Conservation (phyloP, 2,329 filamentous ascomycete species). For the Aspergillus nomiae region DNA sequence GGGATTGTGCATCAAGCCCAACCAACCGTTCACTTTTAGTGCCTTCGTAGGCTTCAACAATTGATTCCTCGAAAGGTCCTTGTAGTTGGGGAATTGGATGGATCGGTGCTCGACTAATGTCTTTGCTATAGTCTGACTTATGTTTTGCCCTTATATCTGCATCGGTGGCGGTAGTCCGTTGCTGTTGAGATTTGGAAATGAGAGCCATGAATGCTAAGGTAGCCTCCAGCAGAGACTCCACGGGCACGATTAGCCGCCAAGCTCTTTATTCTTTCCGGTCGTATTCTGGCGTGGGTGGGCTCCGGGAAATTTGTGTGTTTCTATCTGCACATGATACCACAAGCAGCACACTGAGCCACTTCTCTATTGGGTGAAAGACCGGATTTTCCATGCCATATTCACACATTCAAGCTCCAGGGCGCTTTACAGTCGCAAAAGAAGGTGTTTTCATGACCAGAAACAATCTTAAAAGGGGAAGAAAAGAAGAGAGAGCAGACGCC, state of each 20-base stretch:
- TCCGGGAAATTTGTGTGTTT: neutral
- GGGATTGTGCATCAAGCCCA: constrained; percentile 44
- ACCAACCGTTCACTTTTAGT: constrained; percentile 31
- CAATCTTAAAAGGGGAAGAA: neutral
- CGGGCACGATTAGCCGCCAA: neutral
- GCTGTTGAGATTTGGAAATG: constrained; percentile 1
- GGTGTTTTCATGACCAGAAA: neutral
- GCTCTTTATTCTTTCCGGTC: neutral
- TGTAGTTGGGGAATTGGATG: constrained; percentile 48
- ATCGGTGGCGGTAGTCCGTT: constrained; percentile 8
- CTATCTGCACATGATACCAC: neutral
- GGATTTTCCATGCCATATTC: neutral
- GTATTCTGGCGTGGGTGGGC: neutral
- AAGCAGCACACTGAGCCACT: neutral
- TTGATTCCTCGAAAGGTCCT: constrained; percentile 50
- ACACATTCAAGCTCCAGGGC: constrained; percentile 13
- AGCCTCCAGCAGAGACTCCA: neutral
- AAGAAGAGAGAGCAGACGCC: neutral
- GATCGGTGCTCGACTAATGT: constrained; percentile 27
- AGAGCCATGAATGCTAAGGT: constrained; percentile 12
- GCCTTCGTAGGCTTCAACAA: constrained; percentile 38
- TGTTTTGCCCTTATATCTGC: constrained; percentile 5
- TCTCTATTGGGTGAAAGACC: neutral
- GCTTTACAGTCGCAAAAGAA: neutral
- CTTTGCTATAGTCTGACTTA: constrained; percentile 6